Conservation (phyloP, 306 rosid species). For the Casuarina glauca region DNA sequence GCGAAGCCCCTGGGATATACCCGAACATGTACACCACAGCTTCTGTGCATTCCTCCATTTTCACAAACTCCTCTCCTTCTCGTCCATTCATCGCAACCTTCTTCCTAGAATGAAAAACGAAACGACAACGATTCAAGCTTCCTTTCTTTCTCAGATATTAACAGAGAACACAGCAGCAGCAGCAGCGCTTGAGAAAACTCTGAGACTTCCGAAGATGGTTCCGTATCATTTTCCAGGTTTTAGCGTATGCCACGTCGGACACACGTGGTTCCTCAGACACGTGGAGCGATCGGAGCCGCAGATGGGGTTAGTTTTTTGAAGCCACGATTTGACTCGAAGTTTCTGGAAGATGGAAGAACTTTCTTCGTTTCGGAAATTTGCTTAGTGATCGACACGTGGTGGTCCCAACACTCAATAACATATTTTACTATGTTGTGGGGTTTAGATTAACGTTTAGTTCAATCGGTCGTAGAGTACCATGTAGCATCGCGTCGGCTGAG, state of each 20-base stretch:
- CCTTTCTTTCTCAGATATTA: neutral
- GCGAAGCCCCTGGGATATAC: conserved; percentile 79
- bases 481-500: neutral
- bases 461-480: too few relatives aligned
- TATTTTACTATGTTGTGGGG: neutral
- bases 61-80: conserved; percentile 37
- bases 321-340: conserved; percentile 32
- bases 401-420: neutral
- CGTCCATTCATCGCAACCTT: conserved; percentile 47
- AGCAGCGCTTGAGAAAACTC: too few relatives aligned
- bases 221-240: conserved; percentile 50
- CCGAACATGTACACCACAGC: conserved; percentile 79
- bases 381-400: conserved; percentile 33
- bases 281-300: conserved; percentile 51
- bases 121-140: neutral
- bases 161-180: conserved; percentile 18
- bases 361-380: conserved; percentile 15
- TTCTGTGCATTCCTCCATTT: conserved; percentile 40
- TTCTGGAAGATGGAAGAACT: conserved; percentile 46
- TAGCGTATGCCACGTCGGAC: conserved; percentile 45
- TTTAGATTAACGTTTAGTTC: neutral
- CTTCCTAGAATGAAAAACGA: neutral
- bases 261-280: conserved; percentile 37
- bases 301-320: neutral
- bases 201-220: neutral